Evolutionary conservation across 192 early-diverging fungal species (phyloP).

Genomic region (Obelidium mucronatum): DNA sequence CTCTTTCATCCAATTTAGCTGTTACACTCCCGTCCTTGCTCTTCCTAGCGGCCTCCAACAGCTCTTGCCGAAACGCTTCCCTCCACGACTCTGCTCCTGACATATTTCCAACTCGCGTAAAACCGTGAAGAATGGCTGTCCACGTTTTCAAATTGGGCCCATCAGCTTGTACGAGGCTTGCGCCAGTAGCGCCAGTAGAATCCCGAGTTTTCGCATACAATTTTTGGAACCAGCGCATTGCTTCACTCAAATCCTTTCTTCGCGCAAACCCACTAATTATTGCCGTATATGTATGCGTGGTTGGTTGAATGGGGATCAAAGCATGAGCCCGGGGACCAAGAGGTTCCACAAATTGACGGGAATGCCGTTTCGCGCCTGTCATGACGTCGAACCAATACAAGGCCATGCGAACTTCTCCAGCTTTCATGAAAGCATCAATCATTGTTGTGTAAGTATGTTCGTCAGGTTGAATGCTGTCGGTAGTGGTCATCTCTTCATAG

Average conservation of each 20-base stretch:
- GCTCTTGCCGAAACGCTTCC: background rate
- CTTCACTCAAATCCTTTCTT: slow-evolving; percentile 25
- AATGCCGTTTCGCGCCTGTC: background rate
- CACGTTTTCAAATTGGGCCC: slow-evolving; percentile 26
- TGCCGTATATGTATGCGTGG: slow-evolving; percentile 20
- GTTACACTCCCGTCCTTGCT: background rate
- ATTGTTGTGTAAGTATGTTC: slow-evolving; percentile 34
- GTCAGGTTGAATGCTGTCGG: background rate
- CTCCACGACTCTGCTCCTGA: slow-evolving; percentile 17
- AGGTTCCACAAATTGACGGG: background rate
- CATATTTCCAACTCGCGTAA: slow-evolving; percentile 22
- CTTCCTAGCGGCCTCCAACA: background rate
- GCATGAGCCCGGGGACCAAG: background rate
- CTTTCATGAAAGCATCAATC: slow-evolving; percentile 30
- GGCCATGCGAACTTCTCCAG: slow-evolving; percentile 7
- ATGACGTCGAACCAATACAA: slow-evolving; percentile 30
- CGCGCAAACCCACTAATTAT: slow-evolving; percentile 30
- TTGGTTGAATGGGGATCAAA: slow-evolving; percentile 6
- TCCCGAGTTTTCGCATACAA: background rate
- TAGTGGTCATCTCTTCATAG: slow-evolving; percentile 17
- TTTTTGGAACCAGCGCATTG: slow-evolving; percentile 25
- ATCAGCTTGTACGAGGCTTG: background rate
- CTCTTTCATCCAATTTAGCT: slow-evolving; percentile 10
- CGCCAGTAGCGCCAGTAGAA: background rate
- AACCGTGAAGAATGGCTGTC: slow-evolving; percentile 28